Base-by-base conservation (phyloP, 2,329 filamentous ascomycete species). In the Dendrostoma leiphaemia region DNA sequence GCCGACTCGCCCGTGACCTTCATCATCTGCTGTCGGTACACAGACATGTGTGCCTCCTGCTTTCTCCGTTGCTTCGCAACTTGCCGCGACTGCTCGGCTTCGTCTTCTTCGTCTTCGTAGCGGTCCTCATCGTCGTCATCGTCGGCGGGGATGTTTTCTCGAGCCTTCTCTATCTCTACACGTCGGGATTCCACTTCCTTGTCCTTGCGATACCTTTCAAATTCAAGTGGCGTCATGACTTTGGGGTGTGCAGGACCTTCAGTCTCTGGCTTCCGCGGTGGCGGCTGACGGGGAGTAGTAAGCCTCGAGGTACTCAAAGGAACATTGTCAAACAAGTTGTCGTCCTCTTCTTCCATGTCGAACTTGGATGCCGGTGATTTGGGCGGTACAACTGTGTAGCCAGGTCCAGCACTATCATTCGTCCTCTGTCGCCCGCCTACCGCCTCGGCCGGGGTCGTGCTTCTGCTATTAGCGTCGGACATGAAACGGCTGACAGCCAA, bases 11-110 rank as follows among this genome's bases (percentile, higher is more conserved):
- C 91, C 1, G 91, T 95, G 28, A 94, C 88, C 72, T 96, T 96
- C 89, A 93, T 96, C 91, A 96, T 96, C 71, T 94, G 89, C 69
- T 96, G 91, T 54, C 91, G 84, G 69, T 96, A 96, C 2, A 96
- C 87, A 1, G 90, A 82, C 77, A 96, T 86, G 67, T 94, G 90
- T 12, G 91, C 91, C 70, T 96, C 90, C 67, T 96, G 91, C 75
- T 92, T 94, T 64, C 85, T 83, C 59, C 91, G 80, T 67, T 94
- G 90, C 67, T 86, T 89, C 17, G 87, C 84, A 44, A 88, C 79
- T 65, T 89, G 81, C 65, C 80, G 87, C 26, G 84, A 83, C 65
- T 89, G 90, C 64, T 95, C 90, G 0, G 80, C 69, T 59, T 95
- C 91, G 62, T 95, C 90, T 38, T 92, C 88, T 43, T 90, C 87